A percentile compares a stretch with the other conserved stretches of the same genome.
phyloP scores from a whole-genome alignment of 179 eudicot genomes.

The Gypsophila paniculata region DNA sequence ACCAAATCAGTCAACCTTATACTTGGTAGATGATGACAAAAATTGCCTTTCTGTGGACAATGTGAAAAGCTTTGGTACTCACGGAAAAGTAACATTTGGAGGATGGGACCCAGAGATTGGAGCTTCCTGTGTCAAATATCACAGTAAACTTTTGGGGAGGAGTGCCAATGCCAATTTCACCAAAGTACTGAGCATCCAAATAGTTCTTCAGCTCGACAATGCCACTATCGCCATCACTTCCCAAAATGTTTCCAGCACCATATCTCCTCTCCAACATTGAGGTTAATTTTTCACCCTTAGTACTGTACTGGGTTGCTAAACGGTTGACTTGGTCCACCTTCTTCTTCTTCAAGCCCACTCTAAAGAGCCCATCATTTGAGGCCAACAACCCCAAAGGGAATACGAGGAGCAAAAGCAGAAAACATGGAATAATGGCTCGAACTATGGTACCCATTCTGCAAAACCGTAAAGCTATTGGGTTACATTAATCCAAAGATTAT shows the following conservation, averaged over 20 bases:
- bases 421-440: constrained; percentile 11
- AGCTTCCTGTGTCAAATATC: constrained; percentile 85
- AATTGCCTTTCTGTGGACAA: too few relatives aligned
- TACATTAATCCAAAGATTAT: too few relatives aligned
- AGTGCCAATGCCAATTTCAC: constrained; percentile 80
- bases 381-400: constrained; percentile 35
- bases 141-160: constrained; percentile 86
- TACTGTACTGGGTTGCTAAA: constrained; percentile 34
- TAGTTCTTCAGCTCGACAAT: constrained; percentile 62
- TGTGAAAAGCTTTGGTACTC: constrained; percentile 30
- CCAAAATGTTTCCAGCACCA: constrained; percentile 26
- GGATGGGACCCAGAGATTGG: constrained; percentile 91
- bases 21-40: too few relatives aligned
- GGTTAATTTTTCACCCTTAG: constrained; percentile 30
- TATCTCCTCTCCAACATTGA: constrained; percentile 19
- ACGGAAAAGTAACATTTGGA: constrained; percentile 70
- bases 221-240: constrained; percentile 34
- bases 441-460: constrained; percentile 34
- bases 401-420: constrained; percentile 34
- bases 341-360: constrained; percentile 63
- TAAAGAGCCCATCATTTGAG: constrained; percentile 49
- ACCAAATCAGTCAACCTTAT: background rate
- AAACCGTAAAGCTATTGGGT: constrained; percentile 3
- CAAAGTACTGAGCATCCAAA: constrained; percentile 83
- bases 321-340: constrained; percentile 44